Conservation (phyloP, 106 monocot species). For the Acanthochlamys bracteata region DNA sequence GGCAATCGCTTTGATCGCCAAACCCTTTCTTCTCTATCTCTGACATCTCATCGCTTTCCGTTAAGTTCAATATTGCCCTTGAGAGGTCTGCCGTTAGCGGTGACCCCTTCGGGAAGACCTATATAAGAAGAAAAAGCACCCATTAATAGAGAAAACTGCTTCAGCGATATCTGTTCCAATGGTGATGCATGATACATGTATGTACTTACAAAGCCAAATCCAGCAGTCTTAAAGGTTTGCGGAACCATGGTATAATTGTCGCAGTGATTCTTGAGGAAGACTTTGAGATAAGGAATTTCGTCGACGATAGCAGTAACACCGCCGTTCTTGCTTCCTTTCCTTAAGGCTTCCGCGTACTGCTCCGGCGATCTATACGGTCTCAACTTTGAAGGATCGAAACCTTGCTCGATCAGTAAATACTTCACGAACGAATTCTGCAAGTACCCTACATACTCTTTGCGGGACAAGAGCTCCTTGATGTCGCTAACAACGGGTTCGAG, state of each 20-base stretch:
- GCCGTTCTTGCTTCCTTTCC: constrained; percentile 13
- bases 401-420: constrained; percentile 2
- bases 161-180: no score
- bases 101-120: constrained; percentile 29
- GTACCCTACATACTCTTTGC: constrained; percentile 20
- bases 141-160: not conserved
- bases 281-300: constrained; percentile 33
- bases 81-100: constrained; percentile 20
- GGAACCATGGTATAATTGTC: constrained; percentile 20
- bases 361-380: constrained; percentile 10
- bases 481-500: constrained; percentile 4
- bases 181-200: not conserved
- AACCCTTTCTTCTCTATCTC: constrained; percentile 32
- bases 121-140: not conserved
- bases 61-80: constrained; percentile 23
- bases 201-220: constrained; percentile 34
- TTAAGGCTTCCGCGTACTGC: constrained; percentile 19
- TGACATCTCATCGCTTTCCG: constrained; percentile 15
- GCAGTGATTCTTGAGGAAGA: constrained; percentile 31
- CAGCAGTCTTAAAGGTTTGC: constrained; percentile 8
- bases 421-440: constrained; percentile 14
- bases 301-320: constrained; percentile 34
- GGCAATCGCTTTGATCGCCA: constrained; percentile 13
- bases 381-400: constrained; percentile 11
- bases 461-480: not conserved